A percentile compares a stretch with the other conserved stretches of the same genome.
These are phyloP conservation scores for Eucalyptus shirleyi DNA, from an alignment of 345 rosid species.

Conservation along the genomic window DNA sequence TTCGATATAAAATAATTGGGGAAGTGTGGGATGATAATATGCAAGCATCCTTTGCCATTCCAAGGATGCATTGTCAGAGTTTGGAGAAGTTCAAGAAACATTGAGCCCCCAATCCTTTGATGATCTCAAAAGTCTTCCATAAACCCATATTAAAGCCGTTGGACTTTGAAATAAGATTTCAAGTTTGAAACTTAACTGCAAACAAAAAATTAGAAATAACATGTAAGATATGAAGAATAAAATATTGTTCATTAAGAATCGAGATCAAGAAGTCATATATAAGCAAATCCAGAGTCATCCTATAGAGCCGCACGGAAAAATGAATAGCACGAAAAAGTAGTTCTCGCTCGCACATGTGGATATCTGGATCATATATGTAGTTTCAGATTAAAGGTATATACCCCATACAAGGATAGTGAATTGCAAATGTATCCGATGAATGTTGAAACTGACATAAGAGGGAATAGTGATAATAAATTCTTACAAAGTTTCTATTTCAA, in stretches of 20 bases:
- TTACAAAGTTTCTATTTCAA: background rate
- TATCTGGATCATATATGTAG: background rate
- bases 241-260: background rate
- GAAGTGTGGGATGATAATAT: too few relatives aligned
- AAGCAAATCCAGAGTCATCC: background rate
- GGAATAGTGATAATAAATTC: too few relatives aligned
- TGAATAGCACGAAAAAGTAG: background rate
- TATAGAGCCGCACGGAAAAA: background rate
- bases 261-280: too few relatives aligned
- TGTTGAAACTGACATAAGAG: background rate
- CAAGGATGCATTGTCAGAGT: too few relatives aligned
- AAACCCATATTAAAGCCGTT: background rate
- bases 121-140: too few relatives aligned
- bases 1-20: too few relatives aligned
- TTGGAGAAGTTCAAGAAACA: too few relatives aligned
- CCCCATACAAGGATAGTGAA: conserved; percentile 74
- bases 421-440: conserved; percentile 25
- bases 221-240: background rate
- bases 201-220: background rate
- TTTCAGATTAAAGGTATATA: background rate
- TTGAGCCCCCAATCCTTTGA: too few relatives aligned
- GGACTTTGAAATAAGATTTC: background rate
- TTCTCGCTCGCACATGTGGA: background rate
- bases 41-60: too few relatives aligned
- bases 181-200: background rate